Evolutionary conservation across 441 rosid species (phyloP), one percentile per base, ranked within the genome.

Genomic region (Adansonia grandidieri): DNA sequence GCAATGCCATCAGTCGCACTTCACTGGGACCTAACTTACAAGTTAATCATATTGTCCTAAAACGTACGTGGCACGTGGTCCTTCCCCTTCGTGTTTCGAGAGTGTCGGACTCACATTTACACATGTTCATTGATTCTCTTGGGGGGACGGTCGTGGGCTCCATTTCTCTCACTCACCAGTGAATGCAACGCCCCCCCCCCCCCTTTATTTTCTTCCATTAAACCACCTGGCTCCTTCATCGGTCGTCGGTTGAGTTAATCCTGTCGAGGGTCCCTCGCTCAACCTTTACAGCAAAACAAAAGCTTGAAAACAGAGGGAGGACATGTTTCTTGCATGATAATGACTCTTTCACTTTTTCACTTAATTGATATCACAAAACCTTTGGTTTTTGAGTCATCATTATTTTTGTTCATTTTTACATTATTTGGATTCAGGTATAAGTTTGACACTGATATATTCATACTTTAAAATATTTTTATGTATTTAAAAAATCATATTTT

Each of bases 251-350:
- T 28, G 32, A 56, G 78, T 58, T n/a, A 24, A 56, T 77, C n/a
- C 71, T 79, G 85, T 78, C 86, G 22, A 48, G 45, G 73, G 82
- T 45, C 68, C 71, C 19, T 28, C 17, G 45, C 53, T 80, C 80
- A 71, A 45, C 60, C 81, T 60, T 20, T 24, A 32, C 77, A 20
- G 68, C 74, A 74, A 81, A 63, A 51, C 42, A 74, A 78, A 79
- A 14, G 57, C 54, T 65, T 45, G 51, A n/a, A 47, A 54, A 32
- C 17, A n/a, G 19, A 45, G 8, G 2, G 6, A 66, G 56, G 42
- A 68, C 71, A 63, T 78, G 83, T 66, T 47, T 67, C 37, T 53
- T 61, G 19, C 77, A 73, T 24, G 42, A 20, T 20, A 47, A 19
- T 62, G 70, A n/a, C 77, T 83, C 65, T 75, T 64, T 61, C 65